Conservation (phyloP, 495 filamentous ascomycete genomes). For the Chaetomium tenue region DNA sequence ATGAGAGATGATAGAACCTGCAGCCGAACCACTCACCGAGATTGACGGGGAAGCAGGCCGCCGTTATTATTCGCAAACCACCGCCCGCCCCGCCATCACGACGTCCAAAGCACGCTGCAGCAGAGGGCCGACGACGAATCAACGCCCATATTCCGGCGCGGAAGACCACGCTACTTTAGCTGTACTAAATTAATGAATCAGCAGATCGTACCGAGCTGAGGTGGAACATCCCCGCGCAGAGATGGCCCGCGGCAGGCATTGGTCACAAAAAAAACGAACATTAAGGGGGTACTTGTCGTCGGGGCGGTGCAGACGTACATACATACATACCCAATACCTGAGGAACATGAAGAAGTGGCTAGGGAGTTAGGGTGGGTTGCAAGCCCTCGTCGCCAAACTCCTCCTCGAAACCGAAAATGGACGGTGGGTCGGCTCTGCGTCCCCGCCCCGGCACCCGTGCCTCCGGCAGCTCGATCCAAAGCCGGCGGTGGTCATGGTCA, state of each 20-base stretch:
- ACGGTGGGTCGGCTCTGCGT: neutral
- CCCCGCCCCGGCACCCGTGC: slow-evolving; percentile 1
- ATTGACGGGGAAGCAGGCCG: neutral
- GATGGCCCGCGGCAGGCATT: neutral
- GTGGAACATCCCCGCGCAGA: neutral
- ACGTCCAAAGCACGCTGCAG: neutral
- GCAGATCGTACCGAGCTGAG: neutral
- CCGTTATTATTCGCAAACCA: neutral
- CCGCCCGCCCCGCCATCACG: neutral
- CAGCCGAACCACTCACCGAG: neutral
- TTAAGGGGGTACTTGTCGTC: neutral
- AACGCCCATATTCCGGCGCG: neutral
- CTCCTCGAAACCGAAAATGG: neutral
- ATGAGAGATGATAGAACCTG: neutral
- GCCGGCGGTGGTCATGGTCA: slow-evolving; percentile 3
- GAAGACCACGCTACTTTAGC: neutral
- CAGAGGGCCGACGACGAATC: slow-evolving; percentile 1
- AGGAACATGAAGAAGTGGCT: too few relatives aligned
- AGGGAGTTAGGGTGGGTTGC: too few relatives aligned
- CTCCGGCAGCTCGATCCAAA: neutral
- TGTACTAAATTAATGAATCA: neutral
- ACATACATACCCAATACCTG: too few relatives aligned
- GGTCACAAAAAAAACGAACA: neutral
- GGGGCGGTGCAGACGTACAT: neutral
- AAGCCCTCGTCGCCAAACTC: neutral